phyloP scores from a whole-genome alignment of 176 grass and related monocot genomes.

The Poa pratensis region DNA sequence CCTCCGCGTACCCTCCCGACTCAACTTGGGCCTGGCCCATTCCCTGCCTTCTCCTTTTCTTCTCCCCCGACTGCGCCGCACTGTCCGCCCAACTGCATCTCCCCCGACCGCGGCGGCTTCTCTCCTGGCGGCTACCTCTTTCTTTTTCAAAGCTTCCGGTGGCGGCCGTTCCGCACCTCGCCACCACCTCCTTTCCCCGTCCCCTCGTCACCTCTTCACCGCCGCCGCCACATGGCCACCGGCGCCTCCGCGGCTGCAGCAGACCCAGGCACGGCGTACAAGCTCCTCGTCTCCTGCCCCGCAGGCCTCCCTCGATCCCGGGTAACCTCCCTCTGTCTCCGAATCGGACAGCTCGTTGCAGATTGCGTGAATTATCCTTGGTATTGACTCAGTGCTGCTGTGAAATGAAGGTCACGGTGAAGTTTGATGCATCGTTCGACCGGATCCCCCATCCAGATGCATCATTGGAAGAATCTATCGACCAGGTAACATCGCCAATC shows the following conservation, averaged over 20 bases:
- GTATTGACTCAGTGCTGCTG: background rate
- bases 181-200: background rate
- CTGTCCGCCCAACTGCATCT: no score
- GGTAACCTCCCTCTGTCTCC: constrained; percentile 32
- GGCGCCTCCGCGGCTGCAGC: background rate
- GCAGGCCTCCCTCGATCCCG: constrained; percentile 66
- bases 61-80: no score
- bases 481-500: constrained; percentile 48
- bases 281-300: constrained; percentile 85
- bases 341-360: background rate
- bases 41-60: no score
- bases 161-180: background rate
- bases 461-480: constrained; percentile 68
- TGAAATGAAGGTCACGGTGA: constrained; percentile 67
- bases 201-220: background rate
- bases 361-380: background rate
- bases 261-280: constrained; percentile 67
- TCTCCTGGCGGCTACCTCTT: background rate
- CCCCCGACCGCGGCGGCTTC: no score
- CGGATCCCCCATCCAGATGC: constrained; percentile 77
- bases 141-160: background rate
- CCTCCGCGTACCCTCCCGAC: no score
- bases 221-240: constrained; percentile 14
- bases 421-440: constrained; percentile 61
- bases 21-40: no score